Percentiles rank a stretch among this genome's conserved stretches.
phyloP scores from a whole-genome alignment of 495 filamentous ascomycete species.

The Penicillium soppii region DNA sequence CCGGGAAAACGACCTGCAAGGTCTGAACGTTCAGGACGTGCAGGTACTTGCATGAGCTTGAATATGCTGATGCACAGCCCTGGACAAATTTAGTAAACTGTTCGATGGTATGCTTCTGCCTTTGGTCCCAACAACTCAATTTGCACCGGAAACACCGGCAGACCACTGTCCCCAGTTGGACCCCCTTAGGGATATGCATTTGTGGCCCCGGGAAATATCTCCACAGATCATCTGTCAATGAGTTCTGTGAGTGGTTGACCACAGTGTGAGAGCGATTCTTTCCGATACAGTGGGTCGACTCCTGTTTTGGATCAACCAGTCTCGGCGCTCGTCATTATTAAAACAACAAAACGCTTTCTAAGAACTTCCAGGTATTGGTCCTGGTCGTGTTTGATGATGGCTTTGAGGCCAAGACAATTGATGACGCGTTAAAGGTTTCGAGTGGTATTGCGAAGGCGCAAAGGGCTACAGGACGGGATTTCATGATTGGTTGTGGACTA shows the following conservation, averaged over 20 bases:
- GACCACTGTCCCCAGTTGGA: background rate
- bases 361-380: background rate
- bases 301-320: background rate
- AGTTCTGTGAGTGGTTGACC: background rate
- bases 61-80: slow-evolving; percentile 7
- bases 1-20: slow-evolving; percentile 3
- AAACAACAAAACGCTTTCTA: background rate
- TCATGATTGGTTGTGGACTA: background rate
- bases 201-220: slow-evolving; percentile 6
- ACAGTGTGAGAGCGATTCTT: background rate
- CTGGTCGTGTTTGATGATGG: background rate
- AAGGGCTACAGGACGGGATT: background rate
- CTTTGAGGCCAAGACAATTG: background rate
- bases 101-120: slow-evolving; percentile 10
- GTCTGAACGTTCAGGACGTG: slow-evolving; percentile 4
- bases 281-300: background rate
- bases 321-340: background rate
- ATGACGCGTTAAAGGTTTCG: slow-evolving; percentile 2
- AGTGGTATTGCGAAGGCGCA: background rate
- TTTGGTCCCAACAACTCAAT: slow-evolving; percentile 3
- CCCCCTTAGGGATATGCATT: slow-evolving; percentile 2
- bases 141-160: slow-evolving; percentile 6
- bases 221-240: slow-evolving; percentile 10
- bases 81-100: slow-evolving; percentile 7
- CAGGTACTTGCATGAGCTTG: slow-evolving; percentile 3